Percentiles rank a stretch among this genome's conserved stretches.
These are phyloP conservation scores for Leishmania amazonensis DNA, from an alignment of 208 protist species.

Conservation along the genomic window DNA sequence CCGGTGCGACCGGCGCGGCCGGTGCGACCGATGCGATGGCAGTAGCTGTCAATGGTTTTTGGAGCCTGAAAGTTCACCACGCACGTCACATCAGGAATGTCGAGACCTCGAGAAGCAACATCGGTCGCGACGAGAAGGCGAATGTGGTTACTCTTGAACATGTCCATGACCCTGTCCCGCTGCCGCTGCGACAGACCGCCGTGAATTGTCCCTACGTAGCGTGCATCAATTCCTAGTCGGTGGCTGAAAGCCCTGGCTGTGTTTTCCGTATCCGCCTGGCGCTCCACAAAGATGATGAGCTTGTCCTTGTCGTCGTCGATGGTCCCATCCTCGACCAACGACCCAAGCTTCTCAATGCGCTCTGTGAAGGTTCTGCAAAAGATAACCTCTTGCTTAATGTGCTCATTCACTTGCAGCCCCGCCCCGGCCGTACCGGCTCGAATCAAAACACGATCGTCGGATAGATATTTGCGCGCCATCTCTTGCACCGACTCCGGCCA, in stretches of 20 bases:
- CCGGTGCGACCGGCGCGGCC: conserved; percentile 89
- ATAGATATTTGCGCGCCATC: conserved; percentile 89
- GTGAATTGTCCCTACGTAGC: conserved; percentile 92
- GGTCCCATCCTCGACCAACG: conserved; percentile 74
- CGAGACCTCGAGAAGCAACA: conserved; percentile 94
- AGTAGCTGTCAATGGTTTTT: conserved; percentile 93
- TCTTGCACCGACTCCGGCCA: conserved; percentile 86
- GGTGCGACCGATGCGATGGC: conserved; percentile 96
- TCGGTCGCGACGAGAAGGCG: conserved; percentile 94
- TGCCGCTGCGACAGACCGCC: conserved; percentile 93
- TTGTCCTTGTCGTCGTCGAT: conserved; percentile 88
- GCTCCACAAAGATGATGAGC: conserved; percentile 93
- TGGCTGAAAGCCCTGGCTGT: conserved; percentile 60
- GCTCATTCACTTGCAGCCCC: conserved; percentile 81
- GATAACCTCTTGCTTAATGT: conserved; percentile 80
- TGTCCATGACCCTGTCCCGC: conserved; percentile 88
- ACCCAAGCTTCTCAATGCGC: conserved; percentile 68
- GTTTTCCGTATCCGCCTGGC: conserved; percentile 86
- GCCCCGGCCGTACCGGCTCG: conserved; percentile 84
- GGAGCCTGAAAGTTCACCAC: conserved; percentile 95
- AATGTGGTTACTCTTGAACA: conserved; percentile 89
- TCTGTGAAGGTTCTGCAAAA: conserved; percentile 63
- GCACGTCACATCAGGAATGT: conserved; percentile 94
- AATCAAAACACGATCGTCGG: conserved; percentile 79
- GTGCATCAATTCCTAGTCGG: conserved; percentile 63